phyloP scores from a whole-genome alignment of 345 rosid genomes.

The Linum lewisii region DNA sequence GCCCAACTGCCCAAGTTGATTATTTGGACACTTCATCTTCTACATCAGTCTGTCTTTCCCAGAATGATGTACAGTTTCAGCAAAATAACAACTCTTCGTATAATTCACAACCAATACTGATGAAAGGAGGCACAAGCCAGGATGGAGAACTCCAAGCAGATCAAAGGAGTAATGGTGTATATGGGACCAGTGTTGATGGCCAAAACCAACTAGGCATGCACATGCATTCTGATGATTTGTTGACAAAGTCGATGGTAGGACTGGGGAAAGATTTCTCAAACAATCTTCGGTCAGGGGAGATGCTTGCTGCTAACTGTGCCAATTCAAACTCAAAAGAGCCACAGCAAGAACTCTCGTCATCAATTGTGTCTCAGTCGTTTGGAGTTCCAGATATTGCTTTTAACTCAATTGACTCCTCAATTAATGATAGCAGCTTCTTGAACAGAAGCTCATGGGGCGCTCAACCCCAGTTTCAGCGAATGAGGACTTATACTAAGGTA shows the following conservation, averaged over 20 bases:
- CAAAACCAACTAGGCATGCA: slow-evolving; percentile 28
- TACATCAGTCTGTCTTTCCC: slow-evolving; percentile 51
- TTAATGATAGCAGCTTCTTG: slow-evolving; percentile 37
- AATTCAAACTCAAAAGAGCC: slow-evolving; percentile 38
- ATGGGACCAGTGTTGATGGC: slow-evolving; percentile 24
- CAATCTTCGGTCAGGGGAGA: slow-evolving; percentile 35
- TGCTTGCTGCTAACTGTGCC: slow-evolving; percentile 34
- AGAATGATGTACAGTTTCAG: slow-evolving; percentile 41
- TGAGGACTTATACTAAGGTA: slow-evolving; percentile 65
- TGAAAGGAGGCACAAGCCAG: slow-evolving; percentile 43
- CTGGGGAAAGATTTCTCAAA: slow-evolving; percentile 38
- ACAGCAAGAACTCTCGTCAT: slow-evolving; percentile 51
- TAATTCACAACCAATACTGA: slow-evolving; percentile 33
- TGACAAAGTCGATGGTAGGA: slow-evolving; percentile 34
- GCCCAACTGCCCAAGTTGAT: slow-evolving; percentile 34
- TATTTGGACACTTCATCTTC: slow-evolving; percentile 72
- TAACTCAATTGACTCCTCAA: slow-evolving; percentile 44
- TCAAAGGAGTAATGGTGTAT: slow-evolving; percentile 33
- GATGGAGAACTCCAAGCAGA: slow-evolving; percentile 46
- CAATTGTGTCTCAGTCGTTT: slow-evolving; percentile 58
- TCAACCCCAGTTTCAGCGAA: slow-evolving; percentile 42
- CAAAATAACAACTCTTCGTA: slow-evolving; percentile 36
- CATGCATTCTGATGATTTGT: slow-evolving; percentile 28
- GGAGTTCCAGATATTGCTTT: slow-evolving; percentile 50
- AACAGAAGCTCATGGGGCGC: slow-evolving; percentile 39